Conservation (phyloP, 441 rosid genomes). For the Erodium moschatum region DNA sequence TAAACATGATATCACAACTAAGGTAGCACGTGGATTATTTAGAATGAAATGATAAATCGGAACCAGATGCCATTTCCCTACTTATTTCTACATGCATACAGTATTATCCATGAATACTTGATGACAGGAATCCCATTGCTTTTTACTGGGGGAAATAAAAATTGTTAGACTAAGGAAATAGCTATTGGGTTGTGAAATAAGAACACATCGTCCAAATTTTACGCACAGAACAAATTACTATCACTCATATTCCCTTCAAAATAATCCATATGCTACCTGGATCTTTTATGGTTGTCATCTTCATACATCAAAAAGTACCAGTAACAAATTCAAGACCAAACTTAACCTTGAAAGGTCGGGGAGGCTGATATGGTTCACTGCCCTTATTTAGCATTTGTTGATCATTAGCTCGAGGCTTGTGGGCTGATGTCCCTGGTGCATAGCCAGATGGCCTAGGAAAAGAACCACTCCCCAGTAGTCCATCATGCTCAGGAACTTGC, state of each 20-base stretch:
- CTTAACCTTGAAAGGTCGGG: constrained; percentile 87
- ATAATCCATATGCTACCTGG: constrained; percentile 14
- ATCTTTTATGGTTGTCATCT: constrained; percentile 7
- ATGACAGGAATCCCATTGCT: background rate
- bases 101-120: background rate
- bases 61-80: background rate
- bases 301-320: constrained; percentile 3
- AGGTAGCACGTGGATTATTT: background rate
- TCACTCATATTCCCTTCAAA: background rate
- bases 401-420: constrained; percentile 61
- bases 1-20: background rate
- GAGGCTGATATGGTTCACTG: constrained; percentile 89
- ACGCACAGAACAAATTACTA: background rate
- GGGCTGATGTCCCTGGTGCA: constrained; percentile 48
- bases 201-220: background rate
- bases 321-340: constrained; percentile 8
- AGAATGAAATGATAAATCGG: constrained; percentile 4
- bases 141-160: background rate
- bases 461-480: constrained; percentile 96
- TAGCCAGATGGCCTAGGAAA: constrained; percentile 74
- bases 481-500: constrained; percentile 93
- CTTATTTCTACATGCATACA: background rate
- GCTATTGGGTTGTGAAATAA: background rate
- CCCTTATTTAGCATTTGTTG: constrained; percentile 49
- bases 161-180: background rate